These are phyloP conservation scores for Penicillium sp. DNA, from an alignment of 2,329 filamentous ascomycete species.

Conservation along the genomic window DNA sequence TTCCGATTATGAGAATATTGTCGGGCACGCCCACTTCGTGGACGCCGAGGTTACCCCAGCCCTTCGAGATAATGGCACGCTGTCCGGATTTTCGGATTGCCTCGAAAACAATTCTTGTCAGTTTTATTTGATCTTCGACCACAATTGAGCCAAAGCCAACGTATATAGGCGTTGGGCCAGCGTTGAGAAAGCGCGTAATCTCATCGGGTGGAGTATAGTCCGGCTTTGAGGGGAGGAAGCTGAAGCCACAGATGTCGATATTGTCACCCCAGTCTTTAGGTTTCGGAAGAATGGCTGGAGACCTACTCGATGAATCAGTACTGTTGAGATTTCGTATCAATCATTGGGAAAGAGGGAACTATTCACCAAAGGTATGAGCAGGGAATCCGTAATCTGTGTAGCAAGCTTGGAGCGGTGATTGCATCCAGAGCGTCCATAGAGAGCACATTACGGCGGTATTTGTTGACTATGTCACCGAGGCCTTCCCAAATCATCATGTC, in stretches of 20 bases:
- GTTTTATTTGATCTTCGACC: conserved; percentile 70
- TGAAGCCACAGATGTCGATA: conserved; percentile 76
- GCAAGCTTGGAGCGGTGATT: conserved; percentile 79
- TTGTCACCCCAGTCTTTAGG: conserved; percentile 73
- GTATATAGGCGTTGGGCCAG: conserved; percentile 73
- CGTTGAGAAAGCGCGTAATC: conserved; percentile 66
- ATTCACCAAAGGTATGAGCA: conserved; percentile 84
- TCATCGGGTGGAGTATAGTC: conserved; percentile 67
- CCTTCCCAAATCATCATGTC: conserved; percentile 95
- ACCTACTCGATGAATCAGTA: conserved; percentile 45
- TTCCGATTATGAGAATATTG: conserved; percentile 79
- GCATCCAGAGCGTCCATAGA: conserved; percentile 76
- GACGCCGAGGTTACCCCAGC: conserved; percentile 82
- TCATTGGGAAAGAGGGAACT: neutral
- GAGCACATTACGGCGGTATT: conserved; percentile 73
- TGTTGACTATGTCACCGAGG: conserved; percentile 86
- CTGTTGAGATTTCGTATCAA: neutral
- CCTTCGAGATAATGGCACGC: conserved; percentile 81
- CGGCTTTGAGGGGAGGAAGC: conserved; percentile 69
- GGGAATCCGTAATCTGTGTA: conserved; percentile 74
- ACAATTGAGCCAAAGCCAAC: conserved; percentile 85
- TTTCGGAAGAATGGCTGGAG: conserved; percentile 75
- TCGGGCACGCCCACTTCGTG: conserved; percentile 71
- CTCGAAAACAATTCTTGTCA: conserved; percentile 73
- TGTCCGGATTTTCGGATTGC: conserved; percentile 67